Evolutionary conservation across 306 rosid genomes (phyloP).

Genomic region (Lotus japonicus): DNA sequence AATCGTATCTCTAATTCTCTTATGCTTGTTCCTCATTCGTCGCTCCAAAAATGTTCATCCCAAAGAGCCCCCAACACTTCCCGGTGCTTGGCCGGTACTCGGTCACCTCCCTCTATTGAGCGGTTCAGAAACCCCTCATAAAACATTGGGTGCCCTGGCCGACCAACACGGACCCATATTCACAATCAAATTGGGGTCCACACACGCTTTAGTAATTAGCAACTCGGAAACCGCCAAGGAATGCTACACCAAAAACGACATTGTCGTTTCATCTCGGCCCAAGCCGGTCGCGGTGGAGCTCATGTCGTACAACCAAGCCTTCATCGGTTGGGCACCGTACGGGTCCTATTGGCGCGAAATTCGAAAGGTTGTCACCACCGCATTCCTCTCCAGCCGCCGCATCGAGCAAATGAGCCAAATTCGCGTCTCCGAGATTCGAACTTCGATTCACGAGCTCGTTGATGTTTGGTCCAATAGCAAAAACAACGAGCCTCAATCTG

Average conservation of each 20-base stretch:
- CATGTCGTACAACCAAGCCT: slow-evolving; percentile 22
- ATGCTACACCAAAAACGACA: slow-evolving; percentile 29
- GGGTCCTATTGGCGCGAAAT: slow-evolving; percentile 36
- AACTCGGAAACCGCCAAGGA: slow-evolving; percentile 30
- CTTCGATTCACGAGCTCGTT: not conserved
- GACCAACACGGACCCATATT: slow-evolving; percentile 33
- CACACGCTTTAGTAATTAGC: slow-evolving; percentile 14
- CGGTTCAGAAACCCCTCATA: not conserved
- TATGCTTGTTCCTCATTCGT: not conserved
- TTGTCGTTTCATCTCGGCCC: not conserved
- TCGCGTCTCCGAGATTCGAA: slow-evolving; percentile 20
- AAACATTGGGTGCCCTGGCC: slow-evolving; percentile 13
- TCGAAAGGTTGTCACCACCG: not conserved
- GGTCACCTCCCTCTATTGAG: slow-evolving; percentile 25
- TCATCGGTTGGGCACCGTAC: slow-evolving; percentile 19
- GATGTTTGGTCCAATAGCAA: not conserved
- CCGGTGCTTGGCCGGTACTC: slow-evolving; percentile 33
- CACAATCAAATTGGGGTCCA: slow-evolving; percentile 15
- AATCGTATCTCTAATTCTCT: not conserved
- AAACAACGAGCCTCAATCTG: not conserved
- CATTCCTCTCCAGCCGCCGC: slow-evolving; percentile 18
- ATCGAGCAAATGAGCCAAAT: slow-evolving; percentile 2
- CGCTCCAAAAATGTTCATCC: not conserved
- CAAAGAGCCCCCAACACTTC: not conserved
- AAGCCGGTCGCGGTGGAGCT: not conserved